phyloP scores from a whole-genome alignment of 2,329 filamentous ascomycete species.

The Ceratocystis albifundus region DNA sequence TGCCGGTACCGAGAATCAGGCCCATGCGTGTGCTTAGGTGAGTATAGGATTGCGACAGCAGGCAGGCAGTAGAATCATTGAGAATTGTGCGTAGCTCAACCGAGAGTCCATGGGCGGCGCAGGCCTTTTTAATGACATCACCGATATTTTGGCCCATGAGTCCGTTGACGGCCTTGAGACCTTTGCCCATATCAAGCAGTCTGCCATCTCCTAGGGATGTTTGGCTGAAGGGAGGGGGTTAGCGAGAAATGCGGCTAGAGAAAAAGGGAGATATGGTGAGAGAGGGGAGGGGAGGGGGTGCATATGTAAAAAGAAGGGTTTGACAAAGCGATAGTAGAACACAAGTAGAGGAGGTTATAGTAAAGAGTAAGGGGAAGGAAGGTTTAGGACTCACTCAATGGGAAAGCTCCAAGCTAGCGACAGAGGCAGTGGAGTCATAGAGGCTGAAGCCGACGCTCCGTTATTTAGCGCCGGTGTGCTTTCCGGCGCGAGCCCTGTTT shows the following conservation, averaged over 20 bases:
- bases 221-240: slow-evolving; percentile 38
- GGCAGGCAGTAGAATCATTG: slow-evolving; percentile 56
- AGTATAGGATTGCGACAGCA: slow-evolving; percentile 52
- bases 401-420: slow-evolving; percentile 60
- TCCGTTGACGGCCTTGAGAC: slow-evolving; percentile 48
- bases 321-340: background rate
- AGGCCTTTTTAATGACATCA: slow-evolving; percentile 45
- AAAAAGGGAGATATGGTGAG: background rate
- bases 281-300: no score
- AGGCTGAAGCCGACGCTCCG: background rate
- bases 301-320: no score
- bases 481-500: background rate
- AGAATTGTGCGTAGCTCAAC: slow-evolving; percentile 50
- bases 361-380: background rate
- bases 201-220: slow-evolving; percentile 49
- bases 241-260: slow-evolving; percentile 23
- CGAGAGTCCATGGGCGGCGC: slow-evolving; percentile 39
- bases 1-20: slow-evolving; percentile 55
- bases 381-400: slow-evolving; percentile 44
- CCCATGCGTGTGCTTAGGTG: slow-evolving; percentile 49
- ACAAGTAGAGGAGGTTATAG: background rate
- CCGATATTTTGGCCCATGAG: slow-evolving; percentile 50
- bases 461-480: background rate
- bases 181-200: slow-evolving; percentile 54
- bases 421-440: slow-evolving; percentile 39